Conservation (phyloP, 768 basidiomycete genomes). For the Pleurotus tuoliensis region DNA sequence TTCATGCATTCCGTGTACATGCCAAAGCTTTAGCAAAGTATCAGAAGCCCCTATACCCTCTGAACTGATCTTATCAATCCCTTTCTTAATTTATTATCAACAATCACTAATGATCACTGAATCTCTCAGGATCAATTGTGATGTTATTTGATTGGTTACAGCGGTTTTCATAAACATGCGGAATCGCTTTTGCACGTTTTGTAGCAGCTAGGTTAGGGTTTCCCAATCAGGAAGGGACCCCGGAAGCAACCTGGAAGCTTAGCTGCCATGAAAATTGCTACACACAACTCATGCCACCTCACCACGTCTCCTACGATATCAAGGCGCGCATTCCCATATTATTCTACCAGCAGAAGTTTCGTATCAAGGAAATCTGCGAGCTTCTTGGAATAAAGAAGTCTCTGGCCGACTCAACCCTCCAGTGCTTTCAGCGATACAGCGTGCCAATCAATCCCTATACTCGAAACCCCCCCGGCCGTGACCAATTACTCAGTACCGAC, state of each 20-base stretch:
- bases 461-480: neutral
- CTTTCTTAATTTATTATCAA: no score
- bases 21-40: no score
- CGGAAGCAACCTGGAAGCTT: neutral
- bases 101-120: no score
- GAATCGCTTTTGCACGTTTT: neutral
- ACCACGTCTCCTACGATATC: slow-evolving; percentile 5
- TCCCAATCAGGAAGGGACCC: neutral
- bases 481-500: neutral
- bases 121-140: no score
- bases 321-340: slow-evolving; percentile 17
- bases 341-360: slow-evolving; percentile 8
- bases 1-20: no score
- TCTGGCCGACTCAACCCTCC: slow-evolving; percentile 9
- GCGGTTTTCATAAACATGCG: neutral
- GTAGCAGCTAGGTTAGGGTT: neutral
- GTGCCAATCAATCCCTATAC: slow-evolving; percentile 7
- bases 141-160: no score
- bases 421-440: neutral
- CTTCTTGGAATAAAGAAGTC: slow-evolving; percentile 17
- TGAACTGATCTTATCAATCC: no score
- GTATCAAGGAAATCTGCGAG: slow-evolving; percentile 15
- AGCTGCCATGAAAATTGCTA: neutral
- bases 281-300: neutral
- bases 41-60: no score